phyloP scores from a whole-genome alignment of 2,329 filamentous ascomycete genomes.

The Massarina eburnea region DNA sequence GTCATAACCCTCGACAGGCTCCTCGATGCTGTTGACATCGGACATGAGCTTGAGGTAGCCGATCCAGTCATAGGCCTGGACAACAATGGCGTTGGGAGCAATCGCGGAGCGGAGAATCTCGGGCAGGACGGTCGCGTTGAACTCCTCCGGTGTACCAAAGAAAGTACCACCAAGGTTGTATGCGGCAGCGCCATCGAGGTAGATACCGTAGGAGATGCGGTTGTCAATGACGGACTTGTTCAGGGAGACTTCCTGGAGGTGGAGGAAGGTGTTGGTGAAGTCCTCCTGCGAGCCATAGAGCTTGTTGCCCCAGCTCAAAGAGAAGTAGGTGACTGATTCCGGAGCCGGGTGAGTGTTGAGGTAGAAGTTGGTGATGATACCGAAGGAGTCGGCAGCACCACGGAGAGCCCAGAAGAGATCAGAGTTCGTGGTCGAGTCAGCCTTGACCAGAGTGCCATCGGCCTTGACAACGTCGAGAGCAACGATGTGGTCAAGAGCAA shows the following conservation, averaged over 20 bases:
- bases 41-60: conserved; percentile 48
- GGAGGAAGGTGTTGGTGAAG: conserved; percentile 43
- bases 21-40: conserved; percentile 27
- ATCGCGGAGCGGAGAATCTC: conserved; percentile 44
- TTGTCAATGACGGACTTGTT: conserved; percentile 45
- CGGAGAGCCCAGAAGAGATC: conserved; percentile 48
- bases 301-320: conserved; percentile 24
- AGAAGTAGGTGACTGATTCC: conserved; percentile 30
- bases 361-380: conserved; percentile 42
- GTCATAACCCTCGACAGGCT: conserved; percentile 37
- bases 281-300: conserved; percentile 30
- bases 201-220: conserved; percentile 46
- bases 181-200: conserved; percentile 39
- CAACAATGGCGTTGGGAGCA: conserved; percentile 19
- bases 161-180: conserved; percentile 46
- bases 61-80: conserved; percentile 38
- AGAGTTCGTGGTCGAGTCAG: conserved; percentile 31
- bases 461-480: conserved; percentile 43
- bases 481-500: conserved; percentile 40
- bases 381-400: conserved; percentile 46
- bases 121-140: conserved; percentile 42
- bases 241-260: conserved; percentile 45
- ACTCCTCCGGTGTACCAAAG: conserved; percentile 40
- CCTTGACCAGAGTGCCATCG: conserved; percentile 41
- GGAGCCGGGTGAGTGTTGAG: conserved; percentile 38